Conservation (phyloP, 2,329 filamentous ascomycete species). For the Alternaria sp. region DNA sequence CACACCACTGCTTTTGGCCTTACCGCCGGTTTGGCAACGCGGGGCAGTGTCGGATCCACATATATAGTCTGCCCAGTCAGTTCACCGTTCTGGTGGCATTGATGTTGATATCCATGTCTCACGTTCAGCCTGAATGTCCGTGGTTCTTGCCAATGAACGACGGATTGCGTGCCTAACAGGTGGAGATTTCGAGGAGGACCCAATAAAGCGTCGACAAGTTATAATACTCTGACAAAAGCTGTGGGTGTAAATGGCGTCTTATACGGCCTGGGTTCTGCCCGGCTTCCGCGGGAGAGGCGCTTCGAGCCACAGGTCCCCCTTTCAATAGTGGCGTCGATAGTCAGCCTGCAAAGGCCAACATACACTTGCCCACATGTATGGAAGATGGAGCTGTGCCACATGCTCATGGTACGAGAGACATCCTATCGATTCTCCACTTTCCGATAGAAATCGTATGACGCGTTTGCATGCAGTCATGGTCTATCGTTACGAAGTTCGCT, state of each 20-base stretch:
- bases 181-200: neutral
- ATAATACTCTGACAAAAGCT: neutral
- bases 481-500: neutral
- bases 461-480: neutral
- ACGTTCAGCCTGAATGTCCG: constrained; percentile 23
- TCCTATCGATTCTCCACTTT: neutral
- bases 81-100: neutral
- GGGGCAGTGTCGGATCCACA: neutral
- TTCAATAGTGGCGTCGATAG: neutral
- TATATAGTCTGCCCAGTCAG: neutral
- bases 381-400: neutral
- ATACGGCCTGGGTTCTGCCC: neutral
- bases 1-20: neutral
- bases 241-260: neutral
- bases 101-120: constrained; percentile 8
- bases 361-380: neutral
- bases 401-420: neutral
- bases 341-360: neutral
- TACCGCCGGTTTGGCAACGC: neutral
- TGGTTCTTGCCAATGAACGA: neutral
- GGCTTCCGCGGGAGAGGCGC: neutral
- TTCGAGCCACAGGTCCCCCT: neutral
- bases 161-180: neutral
- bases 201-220: neutral
- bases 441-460: neutral